These are phyloP conservation scores for Phoenix roebelenii DNA, from an alignment of 176 grass and related monocot genomes.

Conservation along the genomic window DNA sequence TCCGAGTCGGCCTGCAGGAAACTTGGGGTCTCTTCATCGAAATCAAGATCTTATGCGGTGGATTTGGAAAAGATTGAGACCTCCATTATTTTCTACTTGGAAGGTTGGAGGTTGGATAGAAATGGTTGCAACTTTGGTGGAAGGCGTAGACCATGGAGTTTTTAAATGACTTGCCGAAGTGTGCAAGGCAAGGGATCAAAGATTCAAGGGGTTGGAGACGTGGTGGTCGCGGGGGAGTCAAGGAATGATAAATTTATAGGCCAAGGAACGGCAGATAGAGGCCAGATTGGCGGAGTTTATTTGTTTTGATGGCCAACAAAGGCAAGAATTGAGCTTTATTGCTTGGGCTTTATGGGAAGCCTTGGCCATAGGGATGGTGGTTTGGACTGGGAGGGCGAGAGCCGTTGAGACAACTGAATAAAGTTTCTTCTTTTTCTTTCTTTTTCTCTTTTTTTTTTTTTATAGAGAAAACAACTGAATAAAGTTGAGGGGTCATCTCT, in stretches of 20 bases:
- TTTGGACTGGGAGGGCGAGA: constrained; percentile 9
- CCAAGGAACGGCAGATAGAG: neutral
- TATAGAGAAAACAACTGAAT: too few species aligned
- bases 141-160: neutral
- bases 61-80: too few species aligned
- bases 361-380: neutral
- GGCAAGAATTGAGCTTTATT: neutral
- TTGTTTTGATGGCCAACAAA: constrained; percentile 24
- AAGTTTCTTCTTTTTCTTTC: too few species aligned
- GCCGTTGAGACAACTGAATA: constrained; percentile 20
- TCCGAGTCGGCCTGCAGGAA: too few species aligned
- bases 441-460: too few species aligned
- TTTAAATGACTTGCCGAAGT: constrained; percentile 38
- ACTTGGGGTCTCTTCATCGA: too few species aligned
- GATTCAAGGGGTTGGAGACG: constrained; percentile 20
- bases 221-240: constrained; percentile 15
- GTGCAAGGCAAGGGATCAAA: constrained; percentile 79
- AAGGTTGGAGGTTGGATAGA: neutral
- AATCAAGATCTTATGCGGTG: too few species aligned
- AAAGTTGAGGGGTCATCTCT: too few species aligned
- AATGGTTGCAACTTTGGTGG: constrained; percentile 12
- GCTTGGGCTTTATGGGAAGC: neutral
- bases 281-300: constrained; percentile 23
- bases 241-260: constrained; percentile 14
- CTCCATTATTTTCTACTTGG: too few species aligned